phyloP scores from a whole-genome alignment of 1,284 basidiomycete species.

The Farysia itapuensis region DNA sequence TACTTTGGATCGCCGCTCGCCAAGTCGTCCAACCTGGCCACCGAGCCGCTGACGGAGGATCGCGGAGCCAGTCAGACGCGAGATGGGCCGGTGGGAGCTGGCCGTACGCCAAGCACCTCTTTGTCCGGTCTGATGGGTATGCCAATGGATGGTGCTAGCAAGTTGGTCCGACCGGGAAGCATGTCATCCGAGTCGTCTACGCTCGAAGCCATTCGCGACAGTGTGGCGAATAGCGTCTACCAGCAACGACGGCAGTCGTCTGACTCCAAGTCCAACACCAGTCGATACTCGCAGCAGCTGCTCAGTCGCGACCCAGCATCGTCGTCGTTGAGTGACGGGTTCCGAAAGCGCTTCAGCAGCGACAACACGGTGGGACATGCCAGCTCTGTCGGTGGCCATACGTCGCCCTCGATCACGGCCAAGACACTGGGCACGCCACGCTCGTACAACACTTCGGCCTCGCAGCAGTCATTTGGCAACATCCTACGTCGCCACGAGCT shows the following conservation, averaged over 20 bases:
- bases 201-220: slow-evolving; percentile 4
- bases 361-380: slow-evolving; percentile 33
- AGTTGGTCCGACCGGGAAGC: slow-evolving; percentile 28
- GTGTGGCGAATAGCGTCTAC: slow-evolving; percentile 1
- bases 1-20: slow-evolving; percentile 23
- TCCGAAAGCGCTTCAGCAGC: slow-evolving; percentile 28
- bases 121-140: slow-evolving; percentile 42
- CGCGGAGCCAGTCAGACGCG: neutral
- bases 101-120: slow-evolving; percentile 16
- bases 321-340: slow-evolving; percentile 17
- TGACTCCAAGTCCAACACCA: slow-evolving; percentile 26
- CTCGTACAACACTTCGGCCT: slow-evolving; percentile 29
- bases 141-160: slow-evolving; percentile 18
- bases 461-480: slow-evolving; percentile 30
- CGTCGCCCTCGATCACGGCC: slow-evolving; percentile 43
- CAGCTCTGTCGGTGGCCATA: slow-evolving; percentile 41
- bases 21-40: slow-evolving; percentile 26
- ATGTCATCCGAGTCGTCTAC: slow-evolving; percentile 18
- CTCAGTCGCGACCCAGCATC: slow-evolving; percentile 18
- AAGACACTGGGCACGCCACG: slow-evolving; percentile 48
- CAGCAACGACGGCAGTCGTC: slow-evolving; percentile 18
- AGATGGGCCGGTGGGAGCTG: slow-evolving; percentile 2
- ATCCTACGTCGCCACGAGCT: slow-evolving; percentile 45
- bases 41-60: slow-evolving; percentile 20
- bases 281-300: slow-evolving; percentile 25